These are phyloP conservation scores for Hypericum perforatum DNA, from an alignment of 345 rosid species.

Conservation along the genomic window DNA sequence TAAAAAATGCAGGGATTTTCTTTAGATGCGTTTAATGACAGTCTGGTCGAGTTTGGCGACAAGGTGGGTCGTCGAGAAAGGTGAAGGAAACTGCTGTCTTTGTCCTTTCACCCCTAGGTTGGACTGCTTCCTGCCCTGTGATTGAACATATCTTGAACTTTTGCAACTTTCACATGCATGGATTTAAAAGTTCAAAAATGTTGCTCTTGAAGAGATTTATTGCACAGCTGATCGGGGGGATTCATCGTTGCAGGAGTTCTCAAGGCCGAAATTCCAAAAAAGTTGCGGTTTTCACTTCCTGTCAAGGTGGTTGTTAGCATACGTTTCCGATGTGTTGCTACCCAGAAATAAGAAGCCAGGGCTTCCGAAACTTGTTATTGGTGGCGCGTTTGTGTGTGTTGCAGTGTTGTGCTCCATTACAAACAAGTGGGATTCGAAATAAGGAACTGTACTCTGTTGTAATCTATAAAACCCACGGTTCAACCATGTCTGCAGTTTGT, in stretches of 20 bases:
- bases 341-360: conserved; percentile 19
- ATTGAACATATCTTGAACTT: too few species aligned
- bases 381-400: conserved; percentile 33
- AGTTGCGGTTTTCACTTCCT: conserved; percentile 44
- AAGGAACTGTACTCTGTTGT: not conserved
- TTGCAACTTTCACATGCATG: not conserved
- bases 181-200: too few species aligned
- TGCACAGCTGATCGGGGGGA: too few species aligned
- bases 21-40: conserved; percentile 30
- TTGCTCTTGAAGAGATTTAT: not conserved
- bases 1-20: conserved; percentile 45
- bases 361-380: conserved; percentile 20
- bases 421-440: conserved; percentile 13
- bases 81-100: conserved; percentile 21
- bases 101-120: conserved; percentile 16
- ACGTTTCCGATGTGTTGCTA: conserved; percentile 20
- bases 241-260: conserved; percentile 41
- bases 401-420: conserved; percentile 25
- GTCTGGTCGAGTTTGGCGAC: conserved; percentile 30
- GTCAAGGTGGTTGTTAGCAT: conserved; percentile 36
- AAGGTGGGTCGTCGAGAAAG: conserved; percentile 21
- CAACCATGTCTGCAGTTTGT: too few species aligned
- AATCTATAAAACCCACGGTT: too few species aligned
- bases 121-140: conserved; percentile 8
- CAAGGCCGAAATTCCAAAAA: conserved; percentile 41